Percentiles rank a stretch among this genome's conserved stretches.
These are phyloP conservation scores for Adansonia gregorii DNA, from an alignment of 441 rosid genomes.

Conservation along the genomic window DNA sequence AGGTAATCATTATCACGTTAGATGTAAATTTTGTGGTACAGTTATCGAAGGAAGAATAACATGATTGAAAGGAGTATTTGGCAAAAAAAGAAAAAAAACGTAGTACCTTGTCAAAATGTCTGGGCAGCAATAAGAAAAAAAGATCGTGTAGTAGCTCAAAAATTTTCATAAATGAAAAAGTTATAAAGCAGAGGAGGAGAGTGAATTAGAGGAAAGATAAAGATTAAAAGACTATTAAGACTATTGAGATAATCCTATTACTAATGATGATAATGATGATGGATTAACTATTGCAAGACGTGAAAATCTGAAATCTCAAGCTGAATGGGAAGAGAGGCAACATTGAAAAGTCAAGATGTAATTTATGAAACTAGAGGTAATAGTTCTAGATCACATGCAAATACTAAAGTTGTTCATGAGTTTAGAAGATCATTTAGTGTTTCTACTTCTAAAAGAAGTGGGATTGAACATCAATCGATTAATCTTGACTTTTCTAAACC, in stretches of 20 bases:
- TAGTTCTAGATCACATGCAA: neutral
- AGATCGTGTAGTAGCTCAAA: too few relatives aligned
- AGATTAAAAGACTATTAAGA: neutral
- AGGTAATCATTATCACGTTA: neutral
- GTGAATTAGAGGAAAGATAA: neutral
- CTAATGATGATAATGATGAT: neutral
- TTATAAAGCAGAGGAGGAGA: too few relatives aligned
- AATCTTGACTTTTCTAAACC: too few relatives aligned
- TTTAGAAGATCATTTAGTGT: neutral
- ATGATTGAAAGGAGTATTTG: neutral
- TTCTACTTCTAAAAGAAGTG: too few relatives aligned
- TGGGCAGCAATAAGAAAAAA: too few relatives aligned
- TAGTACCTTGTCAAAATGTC: neutral
- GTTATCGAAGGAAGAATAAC: neutral
- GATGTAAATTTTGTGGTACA: too few relatives aligned
- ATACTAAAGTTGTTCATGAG: neutral
- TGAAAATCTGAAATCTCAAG: too few relatives aligned
- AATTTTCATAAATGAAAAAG: too few relatives aligned
- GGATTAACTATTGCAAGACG: neutral
- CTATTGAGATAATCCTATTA: neutral
- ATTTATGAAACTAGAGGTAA: neutral
- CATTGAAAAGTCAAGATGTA: neutral
- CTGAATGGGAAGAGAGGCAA: neutral
- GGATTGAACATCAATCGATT: too few relatives aligned
- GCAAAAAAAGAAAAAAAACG: neutral